Percentiles rank a stretch among this genome's conserved stretches.
Evolutionary conservation across 2,329 filamentous ascomycete species (phyloP).

Genomic region (Herpomyces periplanetae): DNA sequence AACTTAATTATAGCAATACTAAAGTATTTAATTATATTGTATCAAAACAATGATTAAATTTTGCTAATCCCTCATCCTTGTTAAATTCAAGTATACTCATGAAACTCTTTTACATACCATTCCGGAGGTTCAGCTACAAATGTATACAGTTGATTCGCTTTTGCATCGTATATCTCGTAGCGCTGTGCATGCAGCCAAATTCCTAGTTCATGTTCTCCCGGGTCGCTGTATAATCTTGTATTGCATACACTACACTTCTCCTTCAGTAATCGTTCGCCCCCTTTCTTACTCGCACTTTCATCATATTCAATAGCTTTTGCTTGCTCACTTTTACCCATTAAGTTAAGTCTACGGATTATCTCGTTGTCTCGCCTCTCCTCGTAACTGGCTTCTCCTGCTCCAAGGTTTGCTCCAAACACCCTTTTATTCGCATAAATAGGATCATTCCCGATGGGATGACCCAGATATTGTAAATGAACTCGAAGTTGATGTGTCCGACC

Average conservation of each 20-base stretch:
- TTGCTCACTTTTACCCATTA: slow-evolving; percentile 77
- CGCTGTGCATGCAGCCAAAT: slow-evolving; percentile 73
- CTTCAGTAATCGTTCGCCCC: slow-evolving; percentile 75
- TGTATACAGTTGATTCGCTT: too few species aligned
- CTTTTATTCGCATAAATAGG: slow-evolving; percentile 83
- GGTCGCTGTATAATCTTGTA: slow-evolving; percentile 70
- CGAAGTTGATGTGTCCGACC: slow-evolving; percentile 78
- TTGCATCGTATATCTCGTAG: too few species aligned
- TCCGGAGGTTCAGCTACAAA: too few species aligned
- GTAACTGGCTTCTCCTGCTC: slow-evolving; percentile 20
- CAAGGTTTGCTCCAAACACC: slow-evolving; percentile 53
- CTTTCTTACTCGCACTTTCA: slow-evolving; percentile 49
- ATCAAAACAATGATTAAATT: too few species aligned
- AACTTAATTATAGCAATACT: too few species aligned
- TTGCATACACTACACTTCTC: slow-evolving; percentile 38
- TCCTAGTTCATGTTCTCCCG: slow-evolving; percentile 51
- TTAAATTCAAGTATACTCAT: too few species aligned
- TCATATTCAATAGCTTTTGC: slow-evolving; percentile 73
- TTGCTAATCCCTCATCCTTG: too few species aligned
- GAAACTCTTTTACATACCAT: too few species aligned
- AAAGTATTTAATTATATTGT: too few species aligned
- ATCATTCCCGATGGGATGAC: slow-evolving; percentile 82
- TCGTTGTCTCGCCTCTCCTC: slow-evolving; percentile 63
- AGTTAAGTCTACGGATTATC: slow-evolving; percentile 41
- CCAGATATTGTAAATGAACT: slow-evolving; percentile 72